Evolutionary conservation across 2,329 filamentous ascomycete genomes (phyloP).

Genomic region (Colletotrichum navitas): DNA sequence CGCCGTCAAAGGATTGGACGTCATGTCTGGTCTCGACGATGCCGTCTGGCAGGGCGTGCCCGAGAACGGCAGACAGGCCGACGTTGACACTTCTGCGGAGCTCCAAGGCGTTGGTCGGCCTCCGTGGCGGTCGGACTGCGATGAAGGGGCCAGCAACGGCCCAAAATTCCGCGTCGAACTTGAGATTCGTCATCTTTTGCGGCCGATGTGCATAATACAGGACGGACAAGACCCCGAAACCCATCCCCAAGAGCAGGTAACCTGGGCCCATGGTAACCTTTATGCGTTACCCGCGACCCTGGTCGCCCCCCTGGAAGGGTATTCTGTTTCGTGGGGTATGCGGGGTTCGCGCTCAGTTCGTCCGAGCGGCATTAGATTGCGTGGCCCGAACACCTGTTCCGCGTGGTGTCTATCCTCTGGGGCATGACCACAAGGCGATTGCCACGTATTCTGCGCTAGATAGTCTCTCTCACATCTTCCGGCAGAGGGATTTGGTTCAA

Average conservation of each 20-base stretch:
- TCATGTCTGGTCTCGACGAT: slow-evolving; percentile 23
- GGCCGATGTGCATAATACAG: slow-evolving; percentile 9
- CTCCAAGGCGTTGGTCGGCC: slow-evolving; percentile 12
- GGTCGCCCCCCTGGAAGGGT: background rate
- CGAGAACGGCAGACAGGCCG: slow-evolving; percentile 3
- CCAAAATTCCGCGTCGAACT: slow-evolving; percentile 38
- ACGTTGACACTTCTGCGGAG: slow-evolving; percentile 15
- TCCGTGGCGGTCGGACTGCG: slow-evolving; percentile 26
- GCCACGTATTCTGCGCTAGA: slow-evolving; percentile 4
- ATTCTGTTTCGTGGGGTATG: background rate
- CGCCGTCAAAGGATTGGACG: slow-evolving; percentile 28
- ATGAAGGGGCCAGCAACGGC: slow-evolving; percentile 19
- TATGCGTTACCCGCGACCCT: background rate
- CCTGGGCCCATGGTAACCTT: slow-evolving; percentile 5
- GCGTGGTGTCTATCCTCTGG: background rate
- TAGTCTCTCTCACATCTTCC: background rate
- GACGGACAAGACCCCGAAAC: background rate
- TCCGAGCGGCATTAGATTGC: slow-evolving; percentile 18
- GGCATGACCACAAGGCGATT: background rate
- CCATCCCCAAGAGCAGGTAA: background rate
- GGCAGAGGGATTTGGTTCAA: background rate
- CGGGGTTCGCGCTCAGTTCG: background rate
- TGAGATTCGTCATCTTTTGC: slow-evolving; percentile 19
- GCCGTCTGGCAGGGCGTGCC: background rate
- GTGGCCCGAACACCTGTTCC: background rate